Evolutionary conservation across 257 asterid species (phyloP).

Genomic region (Verbena officinalis): DNA sequence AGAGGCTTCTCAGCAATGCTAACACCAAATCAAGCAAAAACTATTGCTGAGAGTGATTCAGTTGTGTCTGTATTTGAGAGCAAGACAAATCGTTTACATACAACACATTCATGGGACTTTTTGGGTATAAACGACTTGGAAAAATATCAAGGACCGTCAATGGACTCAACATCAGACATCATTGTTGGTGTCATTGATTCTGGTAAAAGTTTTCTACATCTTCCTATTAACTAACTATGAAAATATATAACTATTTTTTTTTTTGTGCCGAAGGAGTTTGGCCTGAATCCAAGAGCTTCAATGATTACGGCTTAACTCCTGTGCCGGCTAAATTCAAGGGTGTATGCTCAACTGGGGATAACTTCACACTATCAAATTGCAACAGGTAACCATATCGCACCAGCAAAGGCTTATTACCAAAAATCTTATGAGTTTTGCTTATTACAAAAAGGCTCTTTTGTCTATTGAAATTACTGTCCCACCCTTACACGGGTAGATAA

Average conservation of each 20-base stretch:
- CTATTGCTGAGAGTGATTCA: constrained; percentile 43
- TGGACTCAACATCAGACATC: constrained; percentile 31
- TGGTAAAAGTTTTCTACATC: constrained; percentile 32
- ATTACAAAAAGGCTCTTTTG: too few relatives aligned
- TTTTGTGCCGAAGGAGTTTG: constrained; percentile 50
- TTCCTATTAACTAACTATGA: not conserved
- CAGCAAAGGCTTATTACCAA: too few relatives aligned
- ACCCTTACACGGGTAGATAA: too few relatives aligned
- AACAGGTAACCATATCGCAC: constrained; percentile 40
- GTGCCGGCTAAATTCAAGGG: constrained; percentile 61
- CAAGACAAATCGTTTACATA: constrained; percentile 42
- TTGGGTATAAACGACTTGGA: constrained; percentile 3
- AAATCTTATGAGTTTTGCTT: too few relatives aligned
- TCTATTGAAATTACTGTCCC: too few relatives aligned
- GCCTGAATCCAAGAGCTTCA: constrained; percentile 64
- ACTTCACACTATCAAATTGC: constrained; percentile 53
- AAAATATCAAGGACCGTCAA: constrained; percentile 25
- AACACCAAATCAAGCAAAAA: constrained; percentile 55
- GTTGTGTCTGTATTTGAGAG: constrained; percentile 43
- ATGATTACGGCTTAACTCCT: constrained; percentile 49
- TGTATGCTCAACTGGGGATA: constrained; percentile 54
- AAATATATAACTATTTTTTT: not conserved
- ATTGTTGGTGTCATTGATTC: constrained; percentile 55
- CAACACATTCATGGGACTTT: constrained; percentile 50
- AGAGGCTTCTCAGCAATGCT: constrained; percentile 76